Evolutionary conservation across 2,329 filamentous ascomycete genomes (phyloP), one percentile per base, ranked within the genome.

Genomic region (Colletotrichum sojae): DNA sequence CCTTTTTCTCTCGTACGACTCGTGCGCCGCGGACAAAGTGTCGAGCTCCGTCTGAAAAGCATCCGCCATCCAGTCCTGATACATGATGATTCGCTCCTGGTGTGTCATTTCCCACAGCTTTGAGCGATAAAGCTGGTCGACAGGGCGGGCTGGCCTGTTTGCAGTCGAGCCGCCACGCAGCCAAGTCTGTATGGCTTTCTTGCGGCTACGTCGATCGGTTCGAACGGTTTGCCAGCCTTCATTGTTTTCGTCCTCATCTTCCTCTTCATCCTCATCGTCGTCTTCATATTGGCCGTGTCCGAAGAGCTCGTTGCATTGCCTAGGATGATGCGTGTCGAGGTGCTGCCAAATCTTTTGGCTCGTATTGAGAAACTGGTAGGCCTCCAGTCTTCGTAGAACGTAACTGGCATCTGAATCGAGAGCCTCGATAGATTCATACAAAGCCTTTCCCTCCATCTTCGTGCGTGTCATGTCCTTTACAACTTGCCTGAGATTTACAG

Each of bases 401-500:
- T 18, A 45, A 12, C 20, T 39, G n/a, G 65, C 57, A 16, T 71
- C 48, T 0, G 2, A 39, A 5, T 66, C 13, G 6, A 77, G 63
- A 10, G 51, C 60, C 2, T 73, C 67, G 6, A 73, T 73, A 1
- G 71, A 56, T 3, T 78, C 71, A 59, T 78, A 82, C 1, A 79
- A 27, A 0, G 73, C 71, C 0, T 66, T 69, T 27, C 78, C 82
- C 68, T 86, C 82, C 0, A 76, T 67, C n/a, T 76, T 81, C 1
- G 84, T 87, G 10, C 77, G 75, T 1, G 74, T 72, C 8, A 76
- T 72, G 0, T 71, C 63, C 15, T 74, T 69, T 1, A 73, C 73
- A 5, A 87, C 77, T 0, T 72, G 67, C 0, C 83, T 78, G 6
- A 92, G 81, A 63, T 88, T 90, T n/a, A 85, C 75, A 0, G 74